Base-by-base conservation (phyloP, 805 yeast species). In the Saccharomycopsis capsularis region DNA sequence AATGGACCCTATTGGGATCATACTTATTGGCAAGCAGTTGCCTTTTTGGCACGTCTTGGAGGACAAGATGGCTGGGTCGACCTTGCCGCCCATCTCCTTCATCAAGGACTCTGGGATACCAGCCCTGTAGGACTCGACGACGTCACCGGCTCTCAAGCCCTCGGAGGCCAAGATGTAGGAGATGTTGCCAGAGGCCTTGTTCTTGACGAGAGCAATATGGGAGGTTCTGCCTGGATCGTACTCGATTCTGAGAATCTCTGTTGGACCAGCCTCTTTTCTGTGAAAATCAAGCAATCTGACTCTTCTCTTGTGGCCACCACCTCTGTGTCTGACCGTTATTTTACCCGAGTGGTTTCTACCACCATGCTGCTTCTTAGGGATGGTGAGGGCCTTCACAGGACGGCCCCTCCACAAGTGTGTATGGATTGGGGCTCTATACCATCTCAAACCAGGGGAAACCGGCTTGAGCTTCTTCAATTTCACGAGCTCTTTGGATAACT, bases 231-330 rank as follows among this genome's bases (percentile, higher is more conserved):
- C 85, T 43, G 99, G 99, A 67, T 93, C 99, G 62, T 88, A 88
- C 66, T 93, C 99, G 52, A 93, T 86, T 64, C 99, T 75, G 55
- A 81, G 69, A 21, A 93, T 97, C 29, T 76, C 74, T 59, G 87
- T 93, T 40, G 74, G 75, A 24, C 97, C 98, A 1, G 81, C 67
- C 2, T 64, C 74, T 36, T 64, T 59, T 61, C 99, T 77, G 58
- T 72, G 68, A 60, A 81, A 82, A 66, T 93, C 99, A 21, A 93
- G 75, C 30, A 86, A 64, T 59, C 99, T 78, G 36, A 86, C 74
- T 66, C 99, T 79, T 61, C 91, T 82, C 65, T 85, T 86, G 64
- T 85, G 93, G 32, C 98, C 98, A 60, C 99, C 99, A 64, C 98
- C 99, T 65, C 95, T 80, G 65, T 93, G 96, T 63, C 99, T 79